phyloP scores from a whole-genome alignment of 768 basidiomycete genomes.

The Agaricus subrufescens region DNA sequence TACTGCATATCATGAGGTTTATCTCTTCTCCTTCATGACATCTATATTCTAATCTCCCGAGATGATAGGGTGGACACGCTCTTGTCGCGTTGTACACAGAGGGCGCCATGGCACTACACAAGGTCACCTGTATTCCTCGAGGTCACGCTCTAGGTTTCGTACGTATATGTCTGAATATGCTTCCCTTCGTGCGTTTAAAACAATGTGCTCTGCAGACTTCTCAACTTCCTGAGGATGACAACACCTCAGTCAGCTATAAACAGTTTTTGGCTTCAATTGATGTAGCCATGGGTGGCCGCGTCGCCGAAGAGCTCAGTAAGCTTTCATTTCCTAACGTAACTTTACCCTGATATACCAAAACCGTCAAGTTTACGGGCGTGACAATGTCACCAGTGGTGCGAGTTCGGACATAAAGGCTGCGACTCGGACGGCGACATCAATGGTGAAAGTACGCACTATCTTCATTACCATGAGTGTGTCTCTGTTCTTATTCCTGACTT shows the following conservation, averaged over 20 bases:
- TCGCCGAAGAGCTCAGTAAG: conserved; percentile 88
- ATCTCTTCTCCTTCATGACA: conserved; percentile 13
- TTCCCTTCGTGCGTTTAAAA: conserved; percentile 10
- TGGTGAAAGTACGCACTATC: conserved; percentile 73
- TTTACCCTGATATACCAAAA: conserved; percentile 8
- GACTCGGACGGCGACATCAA: conserved; percentile 71
- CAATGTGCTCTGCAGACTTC: conserved; percentile 52
- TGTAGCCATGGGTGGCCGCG: conserved; percentile 90
- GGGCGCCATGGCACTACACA: conserved; percentile 95
- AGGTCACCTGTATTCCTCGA: conserved; percentile 95
- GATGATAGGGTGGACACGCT: conserved; percentile 77
- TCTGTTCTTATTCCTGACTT: conserved; percentile 8
- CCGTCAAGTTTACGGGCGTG: conserved; percentile 72
- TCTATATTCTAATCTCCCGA: conserved; percentile 11
- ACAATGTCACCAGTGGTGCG: conserved; percentile 89
- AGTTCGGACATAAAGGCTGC: conserved; percentile 83
- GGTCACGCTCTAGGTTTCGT: conserved; percentile 90
- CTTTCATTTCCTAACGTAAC: conserved; percentile 7
- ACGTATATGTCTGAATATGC: conserved; percentile 25
- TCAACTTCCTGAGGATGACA: conserved; percentile 73
- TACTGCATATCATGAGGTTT: conserved; percentile 94
- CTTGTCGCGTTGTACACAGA: conserved; percentile 92
- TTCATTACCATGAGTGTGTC: conserved; percentile 4
- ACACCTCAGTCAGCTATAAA: conserved; percentile 62
- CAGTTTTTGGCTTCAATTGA: conserved; percentile 84